Conservation (phyloP, 1,284 basidiomycete genomes). For the Grifola frondosa region DNA sequence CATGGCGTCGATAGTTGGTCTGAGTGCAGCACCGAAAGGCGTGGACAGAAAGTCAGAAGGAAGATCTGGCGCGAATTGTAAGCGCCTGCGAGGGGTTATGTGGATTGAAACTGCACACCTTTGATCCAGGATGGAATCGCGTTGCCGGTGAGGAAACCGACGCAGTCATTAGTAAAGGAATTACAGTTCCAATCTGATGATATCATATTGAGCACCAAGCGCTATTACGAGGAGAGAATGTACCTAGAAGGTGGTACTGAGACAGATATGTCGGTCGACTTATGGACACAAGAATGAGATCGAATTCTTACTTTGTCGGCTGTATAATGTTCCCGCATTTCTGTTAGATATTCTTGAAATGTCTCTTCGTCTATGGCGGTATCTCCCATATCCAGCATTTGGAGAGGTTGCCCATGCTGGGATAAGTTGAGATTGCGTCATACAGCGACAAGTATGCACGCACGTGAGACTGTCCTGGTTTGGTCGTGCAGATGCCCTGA, state of each 20-base stretch:
- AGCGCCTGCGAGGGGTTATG: background rate
- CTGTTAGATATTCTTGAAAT: conserved; percentile 77
- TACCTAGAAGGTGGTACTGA: conserved; percentile 88
- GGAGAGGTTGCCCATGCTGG: conserved; percentile 78
- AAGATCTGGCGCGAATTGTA: conserved; percentile 53
- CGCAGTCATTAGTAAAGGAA: conserved; percentile 85
- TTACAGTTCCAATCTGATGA: conserved; percentile 84
- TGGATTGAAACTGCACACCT: conserved; percentile 38
- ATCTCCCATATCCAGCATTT: conserved; percentile 78
- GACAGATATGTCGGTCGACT: conserved; percentile 3
- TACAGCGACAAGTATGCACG: conserved; percentile 28
- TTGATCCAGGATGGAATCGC: conserved; percentile 80
- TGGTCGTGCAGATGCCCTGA: conserved; percentile 69
- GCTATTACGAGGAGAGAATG: conserved; percentile 3
- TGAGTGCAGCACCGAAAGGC: conserved; percentile 83
- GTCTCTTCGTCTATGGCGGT: conserved; percentile 83
- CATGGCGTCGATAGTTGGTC: conserved; percentile 89
- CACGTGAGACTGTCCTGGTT: conserved; percentile 79
- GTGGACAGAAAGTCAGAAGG: conserved; percentile 89
- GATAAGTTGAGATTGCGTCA: conserved; percentile 3
- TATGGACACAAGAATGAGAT: no score
- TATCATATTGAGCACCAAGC: conserved; percentile 1
- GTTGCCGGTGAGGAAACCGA: conserved; percentile 81
- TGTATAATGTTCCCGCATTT: conserved; percentile 79
- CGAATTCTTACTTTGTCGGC: conserved; percentile 68